phyloP scores from a whole-genome alignment of 495 filamentous ascomycete species.

The Parathielavia appendiculata region DNA sequence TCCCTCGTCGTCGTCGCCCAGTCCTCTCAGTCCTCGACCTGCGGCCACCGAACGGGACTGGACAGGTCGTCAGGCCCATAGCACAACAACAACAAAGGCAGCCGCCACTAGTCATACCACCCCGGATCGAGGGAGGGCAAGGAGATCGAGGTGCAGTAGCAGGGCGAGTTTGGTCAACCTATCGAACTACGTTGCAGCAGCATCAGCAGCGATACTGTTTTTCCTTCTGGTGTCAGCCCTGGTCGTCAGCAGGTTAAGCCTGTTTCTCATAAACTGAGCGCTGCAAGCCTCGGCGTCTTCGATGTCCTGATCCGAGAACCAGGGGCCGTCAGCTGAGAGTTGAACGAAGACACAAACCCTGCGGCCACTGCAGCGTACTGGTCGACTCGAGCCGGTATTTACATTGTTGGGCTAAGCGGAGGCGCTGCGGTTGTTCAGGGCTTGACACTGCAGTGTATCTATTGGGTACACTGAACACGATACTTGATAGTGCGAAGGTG shows the following conservation, averaged over 20 bases:
- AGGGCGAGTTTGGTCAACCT: slow-evolving; percentile 23
- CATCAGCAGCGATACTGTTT: slow-evolving; percentile 29
- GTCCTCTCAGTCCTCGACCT: slow-evolving; percentile 25
- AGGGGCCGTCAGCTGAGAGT: slow-evolving; percentile 28
- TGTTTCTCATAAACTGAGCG: background rate
- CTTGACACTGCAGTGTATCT: slow-evolving; percentile 34
- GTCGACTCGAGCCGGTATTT: slow-evolving; percentile 32
- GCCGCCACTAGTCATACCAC: slow-evolving; percentile 15
- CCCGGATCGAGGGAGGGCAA: slow-evolving; percentile 12
- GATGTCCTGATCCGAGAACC: slow-evolving; percentile 39
- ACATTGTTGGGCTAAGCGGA: slow-evolving; percentile 32
- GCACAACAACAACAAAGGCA: slow-evolving; percentile 8
- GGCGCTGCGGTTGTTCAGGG: slow-evolving; percentile 12
- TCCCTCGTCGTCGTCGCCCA: slow-evolving; percentile 26
- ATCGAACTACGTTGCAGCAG: slow-evolving; percentile 26
- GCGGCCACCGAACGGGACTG: slow-evolving; percentile 15
- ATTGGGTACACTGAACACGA: too few species aligned
- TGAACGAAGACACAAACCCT: slow-evolving; percentile 34
- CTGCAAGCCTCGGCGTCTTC: slow-evolving; percentile 28
- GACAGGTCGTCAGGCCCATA: background rate
- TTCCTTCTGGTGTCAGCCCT: slow-evolving; percentile 28
- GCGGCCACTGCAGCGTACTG: slow-evolving; percentile 33
- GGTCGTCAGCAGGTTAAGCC: background rate
- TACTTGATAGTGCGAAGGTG: too few species aligned
- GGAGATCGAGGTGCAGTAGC: slow-evolving; percentile 28